Conservation (phyloP, 73 alveolate species). For the Tetrahymena thermophila region DNA sequence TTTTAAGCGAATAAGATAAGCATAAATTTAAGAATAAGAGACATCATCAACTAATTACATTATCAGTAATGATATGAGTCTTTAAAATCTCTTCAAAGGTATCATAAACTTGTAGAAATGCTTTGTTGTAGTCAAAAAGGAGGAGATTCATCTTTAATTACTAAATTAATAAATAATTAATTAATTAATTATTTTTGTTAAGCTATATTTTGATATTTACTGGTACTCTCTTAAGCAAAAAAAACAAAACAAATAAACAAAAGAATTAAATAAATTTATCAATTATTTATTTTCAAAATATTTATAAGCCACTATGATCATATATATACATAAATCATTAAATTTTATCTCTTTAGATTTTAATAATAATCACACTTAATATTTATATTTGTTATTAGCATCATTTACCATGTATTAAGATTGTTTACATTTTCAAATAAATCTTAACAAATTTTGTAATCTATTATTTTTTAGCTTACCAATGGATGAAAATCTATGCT, state of each 20-base stretch:
- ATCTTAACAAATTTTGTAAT: too few species aligned
- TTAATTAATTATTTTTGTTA: background rate
- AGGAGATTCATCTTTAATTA: background rate
- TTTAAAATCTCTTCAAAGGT: background rate
- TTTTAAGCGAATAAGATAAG: too few species aligned
- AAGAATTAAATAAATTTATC: too few species aligned
- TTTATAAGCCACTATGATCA: background rate
- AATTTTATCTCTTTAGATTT: background rate
- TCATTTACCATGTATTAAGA: background rate
- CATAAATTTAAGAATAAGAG: too few species aligned
- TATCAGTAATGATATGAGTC: background rate
- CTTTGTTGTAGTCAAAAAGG: background rate
- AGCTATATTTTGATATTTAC: background rate
- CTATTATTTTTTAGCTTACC: too few species aligned
- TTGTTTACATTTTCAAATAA: background rate
- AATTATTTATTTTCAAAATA: background rate
- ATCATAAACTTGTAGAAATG: background rate
- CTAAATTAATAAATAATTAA: background rate
- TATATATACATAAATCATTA: too few species aligned
- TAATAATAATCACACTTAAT: background rate
- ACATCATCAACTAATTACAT: too few species aligned
- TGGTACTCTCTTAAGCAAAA: background rate
- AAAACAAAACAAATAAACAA: background rate
- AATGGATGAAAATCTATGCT: too few species aligned
- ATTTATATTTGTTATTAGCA: too few species aligned